Percentiles rank a stretch among this genome's conserved stretches.
Conservation (phyloP, 345 rosid species). For the Acer campestre region DNA sequence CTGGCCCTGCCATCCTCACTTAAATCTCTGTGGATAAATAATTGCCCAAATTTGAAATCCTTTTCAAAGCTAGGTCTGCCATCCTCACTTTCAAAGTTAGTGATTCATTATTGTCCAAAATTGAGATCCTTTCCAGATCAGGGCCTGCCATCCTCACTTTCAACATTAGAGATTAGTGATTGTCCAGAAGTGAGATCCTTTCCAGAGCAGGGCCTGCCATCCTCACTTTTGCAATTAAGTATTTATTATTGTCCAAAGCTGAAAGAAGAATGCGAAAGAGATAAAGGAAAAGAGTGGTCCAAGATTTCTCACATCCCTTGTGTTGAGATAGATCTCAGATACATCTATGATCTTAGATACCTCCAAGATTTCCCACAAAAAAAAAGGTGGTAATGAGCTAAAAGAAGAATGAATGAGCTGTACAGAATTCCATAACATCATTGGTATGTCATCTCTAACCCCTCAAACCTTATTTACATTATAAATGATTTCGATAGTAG, state of each 20-base stretch:
- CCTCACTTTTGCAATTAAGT: no score
- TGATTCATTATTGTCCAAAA: background rate
- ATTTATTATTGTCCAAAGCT: slow-evolving; percentile 14
- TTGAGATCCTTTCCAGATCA: no score
- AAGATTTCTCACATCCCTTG: slow-evolving; percentile 21
- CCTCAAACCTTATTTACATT: no score
- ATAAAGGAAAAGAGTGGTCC: slow-evolving; percentile 21
- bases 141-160: background rate
- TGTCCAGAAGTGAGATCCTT: background rate
- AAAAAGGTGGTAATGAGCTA: no score
- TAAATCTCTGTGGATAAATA: background rate
- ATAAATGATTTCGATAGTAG: no score
- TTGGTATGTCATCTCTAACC: no score
- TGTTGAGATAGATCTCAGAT: background rate
- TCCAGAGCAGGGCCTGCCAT: no score
- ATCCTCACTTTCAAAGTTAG: background rate
- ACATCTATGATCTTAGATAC: background rate
- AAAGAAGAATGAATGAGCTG: background rate
- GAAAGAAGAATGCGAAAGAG: background rate
- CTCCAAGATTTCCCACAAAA: no score
- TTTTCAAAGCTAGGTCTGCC: background rate
- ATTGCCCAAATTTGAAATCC: background rate
- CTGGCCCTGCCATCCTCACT: background rate
- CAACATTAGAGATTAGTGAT: background rate
- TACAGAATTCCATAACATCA: no score